Conservation (phyloP, 805 yeast genomes). For the Yarrowia sp. region DNA sequence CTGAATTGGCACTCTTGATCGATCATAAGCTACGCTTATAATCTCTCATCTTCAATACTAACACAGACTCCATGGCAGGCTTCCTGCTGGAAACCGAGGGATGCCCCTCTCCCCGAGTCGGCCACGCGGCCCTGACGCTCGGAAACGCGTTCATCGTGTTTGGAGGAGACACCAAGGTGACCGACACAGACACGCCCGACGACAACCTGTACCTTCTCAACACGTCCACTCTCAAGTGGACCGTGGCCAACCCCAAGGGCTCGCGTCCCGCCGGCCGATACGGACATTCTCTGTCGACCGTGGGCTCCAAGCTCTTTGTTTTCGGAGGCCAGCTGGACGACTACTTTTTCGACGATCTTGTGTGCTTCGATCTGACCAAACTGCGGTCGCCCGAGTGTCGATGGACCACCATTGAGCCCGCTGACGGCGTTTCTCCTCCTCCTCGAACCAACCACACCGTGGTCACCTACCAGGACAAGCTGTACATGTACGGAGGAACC, state of each 20-base stretch:
- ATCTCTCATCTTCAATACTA: background rate
- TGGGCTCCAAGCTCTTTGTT: slow-evolving; percentile 61
- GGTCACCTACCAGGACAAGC: slow-evolving; percentile 70
- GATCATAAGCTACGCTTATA: too few relatives aligned
- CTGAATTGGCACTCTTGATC: too few relatives aligned
- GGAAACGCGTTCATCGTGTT: slow-evolving; percentile 94
- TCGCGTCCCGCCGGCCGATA: slow-evolving; percentile 86
- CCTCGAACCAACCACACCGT: slow-evolving; percentile 89
- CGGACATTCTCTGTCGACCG: slow-evolving; percentile 85
- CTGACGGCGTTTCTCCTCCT: slow-evolving; percentile 57
- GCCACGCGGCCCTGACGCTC: slow-evolving; percentile 85
- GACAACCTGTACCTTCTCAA: slow-evolving; percentile 85
- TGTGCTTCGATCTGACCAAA: slow-evolving; percentile 80
- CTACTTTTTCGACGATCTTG: slow-evolving; percentile 74
- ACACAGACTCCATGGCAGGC: slow-evolving; percentile 38
- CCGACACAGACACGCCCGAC: slow-evolving; percentile 70
- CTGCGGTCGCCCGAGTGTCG: slow-evolving; percentile 78
- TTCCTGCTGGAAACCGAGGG: slow-evolving; percentile 70
- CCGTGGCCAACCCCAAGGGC: slow-evolving; percentile 70
- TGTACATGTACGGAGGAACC: slow-evolving; percentile 91
- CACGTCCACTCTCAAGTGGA: slow-evolving; percentile 73
- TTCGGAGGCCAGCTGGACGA: slow-evolving; percentile 96
- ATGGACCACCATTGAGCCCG: slow-evolving; percentile 72
- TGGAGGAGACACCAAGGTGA: slow-evolving; percentile 90
- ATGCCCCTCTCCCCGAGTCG: slow-evolving; percentile 93